These are phyloP conservation scores for Taphrina confusa DNA, from an alignment of 1,139 yeast genomes.

Conservation along the genomic window DNA sequence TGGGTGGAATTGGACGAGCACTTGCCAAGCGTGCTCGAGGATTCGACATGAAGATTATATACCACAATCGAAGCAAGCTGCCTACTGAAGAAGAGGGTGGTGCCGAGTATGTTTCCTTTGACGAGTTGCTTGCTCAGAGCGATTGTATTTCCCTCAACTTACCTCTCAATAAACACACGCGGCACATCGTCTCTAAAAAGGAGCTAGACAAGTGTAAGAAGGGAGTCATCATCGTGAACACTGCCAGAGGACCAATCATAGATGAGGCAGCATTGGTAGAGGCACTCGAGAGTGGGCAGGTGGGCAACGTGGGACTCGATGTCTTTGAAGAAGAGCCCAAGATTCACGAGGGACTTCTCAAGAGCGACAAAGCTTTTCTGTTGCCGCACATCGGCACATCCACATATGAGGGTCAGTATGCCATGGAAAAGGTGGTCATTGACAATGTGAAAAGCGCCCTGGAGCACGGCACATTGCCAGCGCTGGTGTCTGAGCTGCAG, in stretches of 20 bases:
- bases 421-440: slow-evolving; percentile 61
- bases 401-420: slow-evolving; percentile 56
- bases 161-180: slow-evolving; percentile 58
- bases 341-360: slow-evolving; percentile 46
- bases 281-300: slow-evolving; percentile 67
- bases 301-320: slow-evolving; percentile 74
- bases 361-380: slow-evolving; percentile 54
- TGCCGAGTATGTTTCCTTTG: slow-evolving; percentile 58
- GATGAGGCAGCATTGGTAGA: slow-evolving; percentile 70
- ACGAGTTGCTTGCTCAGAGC: slow-evolving; percentile 57
- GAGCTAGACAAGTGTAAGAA: slow-evolving; percentile 62
- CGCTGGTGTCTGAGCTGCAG: slow-evolving; percentile 44
- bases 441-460: slow-evolving; percentile 52
- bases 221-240: slow-evolving; percentile 67
- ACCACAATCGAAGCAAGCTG: slow-evolving; percentile 64
- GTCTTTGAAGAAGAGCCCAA: slow-evolving; percentile 81
- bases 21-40: slow-evolving; percentile 65
- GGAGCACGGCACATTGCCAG: slow-evolving; percentile 59
- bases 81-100: slow-evolving; percentile 55
- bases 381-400: slow-evolving; percentile 72
- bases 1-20: slow-evolving; percentile 82
- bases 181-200: slow-evolving; percentile 59
- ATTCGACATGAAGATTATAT: slow-evolving; percentile 65
- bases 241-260: slow-evolving; percentile 68
- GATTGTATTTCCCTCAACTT: slow-evolving; percentile 66